Conservation (phyloP, 225 moss, liverwort and hornwort species). For the Takakia lepidozioides region DNA sequence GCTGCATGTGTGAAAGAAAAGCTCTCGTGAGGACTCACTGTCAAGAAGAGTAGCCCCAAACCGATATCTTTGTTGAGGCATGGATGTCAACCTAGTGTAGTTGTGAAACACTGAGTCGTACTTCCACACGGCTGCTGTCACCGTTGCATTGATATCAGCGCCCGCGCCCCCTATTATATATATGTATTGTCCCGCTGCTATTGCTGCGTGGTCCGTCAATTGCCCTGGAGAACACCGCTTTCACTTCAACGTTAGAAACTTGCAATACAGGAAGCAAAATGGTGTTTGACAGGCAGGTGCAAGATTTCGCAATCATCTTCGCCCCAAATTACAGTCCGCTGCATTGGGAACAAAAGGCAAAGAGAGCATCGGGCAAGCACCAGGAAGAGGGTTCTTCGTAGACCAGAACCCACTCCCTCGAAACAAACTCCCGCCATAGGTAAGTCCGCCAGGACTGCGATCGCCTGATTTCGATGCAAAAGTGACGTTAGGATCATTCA, state of each 20-base stretch:
- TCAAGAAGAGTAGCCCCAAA: constrained; percentile 58
- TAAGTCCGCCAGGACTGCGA: constrained; percentile 39
- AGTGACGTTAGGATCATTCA: constrained; percentile 41
- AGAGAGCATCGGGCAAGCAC: constrained; percentile 10
- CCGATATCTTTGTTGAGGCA: constrained; percentile 71
- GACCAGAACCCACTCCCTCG: constrained; percentile 95
- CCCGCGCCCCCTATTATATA: constrained; percentile 73
- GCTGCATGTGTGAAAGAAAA: too few relatives aligned
- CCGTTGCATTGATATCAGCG: constrained; percentile 25
- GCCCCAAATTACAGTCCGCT: not conserved
- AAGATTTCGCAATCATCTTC: not conserved
- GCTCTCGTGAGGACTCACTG: too few relatives aligned
- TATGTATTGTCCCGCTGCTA: constrained; percentile 38
- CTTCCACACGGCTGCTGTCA: constrained; percentile 31
- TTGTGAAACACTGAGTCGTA: constrained; percentile 68
- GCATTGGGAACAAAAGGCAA: too few relatives aligned
- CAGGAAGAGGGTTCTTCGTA: constrained; percentile 21
- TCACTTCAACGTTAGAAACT: not conserved
- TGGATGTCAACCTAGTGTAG: constrained; percentile 33
- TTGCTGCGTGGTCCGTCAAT: constrained; percentile 56
- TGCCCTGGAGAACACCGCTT: constrained; percentile 11
- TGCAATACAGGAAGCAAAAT: not conserved
- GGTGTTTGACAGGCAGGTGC: not conserved
- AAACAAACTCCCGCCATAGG: constrained; percentile 91
- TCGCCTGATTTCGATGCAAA: constrained; percentile 40